Conservation (phyloP, 164 flowering plant genomes). For the Amborella trichopoda region DNA sequence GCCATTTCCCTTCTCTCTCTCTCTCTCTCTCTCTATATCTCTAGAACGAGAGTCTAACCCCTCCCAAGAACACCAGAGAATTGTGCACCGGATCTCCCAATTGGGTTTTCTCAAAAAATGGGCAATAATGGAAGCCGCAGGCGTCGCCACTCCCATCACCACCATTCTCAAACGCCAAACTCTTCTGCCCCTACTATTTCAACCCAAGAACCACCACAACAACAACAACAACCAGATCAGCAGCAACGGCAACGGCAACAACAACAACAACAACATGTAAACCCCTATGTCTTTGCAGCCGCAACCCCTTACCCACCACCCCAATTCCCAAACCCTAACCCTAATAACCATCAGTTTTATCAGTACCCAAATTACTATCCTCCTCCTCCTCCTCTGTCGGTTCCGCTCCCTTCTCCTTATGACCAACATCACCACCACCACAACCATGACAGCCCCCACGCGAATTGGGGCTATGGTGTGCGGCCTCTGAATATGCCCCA, state of each 20-base stretch:
- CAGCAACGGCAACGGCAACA: conserved; percentile 32
- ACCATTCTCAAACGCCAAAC: background rate
- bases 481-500: conserved; percentile 34
- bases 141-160: conserved; percentile 31
- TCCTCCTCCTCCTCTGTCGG: conserved; percentile 39
- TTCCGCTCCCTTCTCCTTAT: conserved; percentile 53
- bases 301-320: conserved; percentile 69
- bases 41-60: background rate
- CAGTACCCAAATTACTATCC: conserved; percentile 58
- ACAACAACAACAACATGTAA: conserved; percentile 41
- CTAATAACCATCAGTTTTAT: conserved; percentile 25
- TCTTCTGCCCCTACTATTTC: conserved; percentile 20
- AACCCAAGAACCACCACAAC: conserved; percentile 22
- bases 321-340: conserved; percentile 45
- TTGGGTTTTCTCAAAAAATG: conserved; percentile 54
- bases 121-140: conserved; percentile 23
- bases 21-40: conserved; percentile 5
- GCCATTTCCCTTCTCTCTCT: conserved; percentile 1
- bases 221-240: conserved; percentile 41
- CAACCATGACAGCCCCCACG: conserved; percentile 17
- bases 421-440: conserved; percentile 50
- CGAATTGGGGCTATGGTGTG: conserved; percentile 25
- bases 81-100: no score
- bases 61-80: no score
- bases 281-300: conserved; percentile 69